A percentile compares a stretch with the other conserved stretches of the same genome.
phyloP scores from a whole-genome alignment of 495 filamentous ascomycete genomes.

The Podospora conica region DNA sequence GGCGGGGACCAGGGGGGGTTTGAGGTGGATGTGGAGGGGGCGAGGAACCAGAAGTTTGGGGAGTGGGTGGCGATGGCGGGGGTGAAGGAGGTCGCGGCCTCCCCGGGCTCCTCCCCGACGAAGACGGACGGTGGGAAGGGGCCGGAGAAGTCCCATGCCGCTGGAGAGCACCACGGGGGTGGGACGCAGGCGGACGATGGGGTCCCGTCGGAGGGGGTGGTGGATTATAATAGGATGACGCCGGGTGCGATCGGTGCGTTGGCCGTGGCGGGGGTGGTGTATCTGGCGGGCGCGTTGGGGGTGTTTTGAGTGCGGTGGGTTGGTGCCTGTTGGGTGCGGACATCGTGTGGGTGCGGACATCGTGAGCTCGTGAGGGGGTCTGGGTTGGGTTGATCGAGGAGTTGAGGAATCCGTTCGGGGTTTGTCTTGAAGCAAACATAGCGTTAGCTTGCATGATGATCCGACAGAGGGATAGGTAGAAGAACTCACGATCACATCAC shows the following conservation, averaged over 20 bases:
- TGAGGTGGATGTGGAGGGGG: conserved; percentile 20
- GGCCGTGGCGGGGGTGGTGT: conserved; percentile 2
- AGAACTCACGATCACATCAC: neutral
- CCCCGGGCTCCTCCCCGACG: neutral
- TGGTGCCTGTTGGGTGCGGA: too few relatives aligned
- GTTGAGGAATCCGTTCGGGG: too few relatives aligned
- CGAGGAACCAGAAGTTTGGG: conserved; percentile 25
- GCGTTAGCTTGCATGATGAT: too few relatives aligned
- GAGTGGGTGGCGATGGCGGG: neutral
- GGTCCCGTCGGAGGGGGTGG: neutral
- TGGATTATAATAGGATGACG: neutral
- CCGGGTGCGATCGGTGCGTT: neutral
- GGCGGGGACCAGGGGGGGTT: conserved; percentile 24
- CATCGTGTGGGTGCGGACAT: too few relatives aligned
- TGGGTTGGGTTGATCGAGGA: too few relatives aligned
- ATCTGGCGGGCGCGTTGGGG: conserved; percentile 3
- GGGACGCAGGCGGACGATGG: neutral
- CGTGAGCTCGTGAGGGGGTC: too few relatives aligned
- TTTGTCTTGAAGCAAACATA: too few relatives aligned
- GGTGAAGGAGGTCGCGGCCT: neutral
- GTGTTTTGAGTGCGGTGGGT: neutral
- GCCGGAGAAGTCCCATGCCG: neutral
- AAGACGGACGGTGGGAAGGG: neutral
- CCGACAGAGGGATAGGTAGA: too few relatives aligned
- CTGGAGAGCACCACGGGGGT: neutral